Percentiles rank a stretch among this genome's conserved stretches.
Evolutionary conservation across 2,329 filamentous ascomycete genomes (phyloP).

Genomic region (Neurospora crassa): DNA sequence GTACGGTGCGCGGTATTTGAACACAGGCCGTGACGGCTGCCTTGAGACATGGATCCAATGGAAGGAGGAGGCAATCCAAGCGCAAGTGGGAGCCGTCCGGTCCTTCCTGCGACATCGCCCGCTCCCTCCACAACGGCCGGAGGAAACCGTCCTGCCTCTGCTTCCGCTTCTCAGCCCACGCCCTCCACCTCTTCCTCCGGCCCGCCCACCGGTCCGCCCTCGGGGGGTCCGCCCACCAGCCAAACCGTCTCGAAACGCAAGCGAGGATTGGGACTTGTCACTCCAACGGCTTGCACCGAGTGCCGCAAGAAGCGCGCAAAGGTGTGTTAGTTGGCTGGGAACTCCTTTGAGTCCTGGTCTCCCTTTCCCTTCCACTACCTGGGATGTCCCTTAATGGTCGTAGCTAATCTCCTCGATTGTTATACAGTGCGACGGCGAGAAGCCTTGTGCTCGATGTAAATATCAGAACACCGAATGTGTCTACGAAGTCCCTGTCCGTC

Average conservation of each 20-base stretch:
- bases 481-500: conserved; percentile 53
- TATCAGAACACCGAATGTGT: conserved; percentile 46
- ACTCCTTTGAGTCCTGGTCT: neutral
- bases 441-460: conserved; percentile 46
- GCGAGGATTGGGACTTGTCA: conserved; percentile 46
- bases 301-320: conserved; percentile 54
- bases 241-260: conserved; percentile 37
- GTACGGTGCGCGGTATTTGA: neutral
- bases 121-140: conserved; percentile 3
- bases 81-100: conserved; percentile 1
- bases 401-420: neutral
- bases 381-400: neutral
- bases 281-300: conserved; percentile 51
- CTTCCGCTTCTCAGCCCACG: conserved; percentile 1
- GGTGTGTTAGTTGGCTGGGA: conserved; percentile 26
- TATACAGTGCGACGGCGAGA: conserved; percentile 47
- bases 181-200: conserved; percentile 18
- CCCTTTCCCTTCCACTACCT: neutral
- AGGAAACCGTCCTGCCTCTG: conserved; percentile 7
- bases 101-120: conserved; percentile 4
- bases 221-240: conserved; percentile 14
- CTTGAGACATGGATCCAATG: conserved; percentile 13
- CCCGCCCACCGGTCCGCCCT: conserved; percentile 16
- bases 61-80: conserved; percentile 12
- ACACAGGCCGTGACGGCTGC: neutral